Evolutionary conservation across 1,284 basidiomycete genomes (phyloP), one percentile per base, ranked within the genome.

Genomic region (Ganoderma sinense): DNA sequence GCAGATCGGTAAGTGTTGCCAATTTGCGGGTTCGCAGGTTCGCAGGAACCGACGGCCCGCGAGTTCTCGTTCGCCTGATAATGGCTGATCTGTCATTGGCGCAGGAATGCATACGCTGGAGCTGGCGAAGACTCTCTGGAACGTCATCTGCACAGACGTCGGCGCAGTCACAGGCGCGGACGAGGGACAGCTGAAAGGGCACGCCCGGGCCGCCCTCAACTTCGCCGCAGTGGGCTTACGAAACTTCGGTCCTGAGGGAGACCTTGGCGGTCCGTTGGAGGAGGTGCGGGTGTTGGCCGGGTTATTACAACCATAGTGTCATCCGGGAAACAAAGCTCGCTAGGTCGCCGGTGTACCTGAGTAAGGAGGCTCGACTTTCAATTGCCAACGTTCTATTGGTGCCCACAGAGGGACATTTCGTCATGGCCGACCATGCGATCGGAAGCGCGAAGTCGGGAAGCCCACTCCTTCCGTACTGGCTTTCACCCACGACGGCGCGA

Each of bases 61-160:
- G 40, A 41, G 18, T 31, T 41, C 53, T 43, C 61, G 5, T 6
- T 59, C 13, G 14, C 43, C 20, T 39, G 29, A 56, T 53, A 53
- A 53, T 56, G 29, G 16, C 39, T 71, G 41, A 68, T 56, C 26
- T 39, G 58, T 31, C 26, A 62, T n/a, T 31, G 53, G 65, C 58
- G 31, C 66, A 94, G 92, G 92, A 13, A 83, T 93, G 81, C 92
- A 94, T 78, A 81, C 89, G n/a, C 78, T 94, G 18, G 92, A 94
- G 77, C 78, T 93, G 74, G 86, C 91, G 2, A 94, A 94, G 81
- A 89, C 90, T 2, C 83, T 84, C 8, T 94, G 92, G 93, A 94
- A 94, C 76, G 84, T 82, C 6, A 79, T 83, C 13, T 72, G 83
- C 65, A 83, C 76, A 74, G 77, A 63, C 8, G 71, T 70, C 1